Evolutionary conservation across 768 basidiomycete genomes (phyloP).

Genomic region (Infundibulicybe gibba): DNA sequence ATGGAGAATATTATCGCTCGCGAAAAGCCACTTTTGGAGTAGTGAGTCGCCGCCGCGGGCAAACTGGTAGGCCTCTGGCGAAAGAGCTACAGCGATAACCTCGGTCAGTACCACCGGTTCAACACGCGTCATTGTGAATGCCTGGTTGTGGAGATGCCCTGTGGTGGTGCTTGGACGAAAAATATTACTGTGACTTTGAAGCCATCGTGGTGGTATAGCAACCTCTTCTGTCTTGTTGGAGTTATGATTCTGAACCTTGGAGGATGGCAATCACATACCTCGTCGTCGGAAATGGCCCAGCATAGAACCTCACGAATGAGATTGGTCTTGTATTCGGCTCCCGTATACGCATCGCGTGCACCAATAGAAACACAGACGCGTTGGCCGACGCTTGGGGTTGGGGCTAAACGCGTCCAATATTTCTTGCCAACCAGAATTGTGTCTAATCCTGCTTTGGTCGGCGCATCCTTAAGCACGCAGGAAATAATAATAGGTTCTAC

Average conservation of each 20-base stretch:
- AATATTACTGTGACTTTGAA: conserved; percentile 26
- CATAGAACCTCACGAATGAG: conserved; percentile 17
- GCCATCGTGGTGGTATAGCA: conserved; percentile 40
- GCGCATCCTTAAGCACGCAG: conserved; percentile 19
- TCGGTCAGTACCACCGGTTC: conserved; percentile 40
- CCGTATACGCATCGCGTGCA: conserved; percentile 8
- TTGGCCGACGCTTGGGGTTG: conserved; percentile 3
- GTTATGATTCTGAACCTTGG: background rate
- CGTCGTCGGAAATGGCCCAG: conserved; percentile 30
- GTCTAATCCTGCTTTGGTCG: conserved; percentile 11
- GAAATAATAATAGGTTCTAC: conserved; percentile 12
- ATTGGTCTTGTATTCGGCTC: background rate
- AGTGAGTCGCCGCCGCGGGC: conserved; percentile 28
- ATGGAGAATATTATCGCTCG: conserved; percentile 44
- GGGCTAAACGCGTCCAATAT: conserved; percentile 24
- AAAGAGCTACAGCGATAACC: conserved; percentile 49
- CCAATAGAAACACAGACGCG: conserved; percentile 11
- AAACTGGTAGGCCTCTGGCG: conserved; percentile 41
- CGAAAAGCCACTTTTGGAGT: conserved; percentile 42
- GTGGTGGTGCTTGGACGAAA: conserved; percentile 17
- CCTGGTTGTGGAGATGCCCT: conserved; percentile 3
- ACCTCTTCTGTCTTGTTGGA: conserved; percentile 25
- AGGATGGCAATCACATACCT: conserved; percentile 25
- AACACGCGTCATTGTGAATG: conserved; percentile 17
- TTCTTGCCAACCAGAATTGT: conserved; percentile 23